Percentiles rank a stretch among this genome's conserved stretches.
Evolutionary conservation across 805 yeast species (phyloP).

Genomic region (Huiozyma sinensis): DNA sequence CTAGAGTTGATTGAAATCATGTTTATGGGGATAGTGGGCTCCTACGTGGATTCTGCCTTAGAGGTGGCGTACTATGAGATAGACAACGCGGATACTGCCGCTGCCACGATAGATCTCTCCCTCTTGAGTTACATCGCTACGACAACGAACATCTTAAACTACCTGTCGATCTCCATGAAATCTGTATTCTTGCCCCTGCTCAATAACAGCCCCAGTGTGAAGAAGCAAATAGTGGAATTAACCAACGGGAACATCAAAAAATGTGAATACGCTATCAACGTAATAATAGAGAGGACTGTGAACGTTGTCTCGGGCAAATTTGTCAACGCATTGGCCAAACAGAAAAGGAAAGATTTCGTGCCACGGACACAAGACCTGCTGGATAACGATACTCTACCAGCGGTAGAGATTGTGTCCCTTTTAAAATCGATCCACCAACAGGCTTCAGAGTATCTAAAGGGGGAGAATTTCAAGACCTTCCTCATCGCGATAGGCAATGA

Average conservation of each 20-base stretch:
- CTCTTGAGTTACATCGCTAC: conserved; percentile 41
- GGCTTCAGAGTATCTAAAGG: conserved; percentile 30
- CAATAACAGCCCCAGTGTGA: conserved; percentile 43
- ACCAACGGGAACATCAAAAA: conserved; percentile 51
- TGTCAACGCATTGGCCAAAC: conserved; percentile 43
- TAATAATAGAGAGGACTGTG: conserved; percentile 49
- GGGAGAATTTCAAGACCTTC: conserved; percentile 41
- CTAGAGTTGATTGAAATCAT: conserved; percentile 58
- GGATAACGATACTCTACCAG: conserved; percentile 61
- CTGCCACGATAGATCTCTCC: conserved; percentile 32
- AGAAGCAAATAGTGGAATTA: conserved; percentile 47
- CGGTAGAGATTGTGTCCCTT: conserved; percentile 50
- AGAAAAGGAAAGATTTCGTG: conserved; percentile 63
- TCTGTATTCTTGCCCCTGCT: conserved; percentile 70
- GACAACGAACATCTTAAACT: conserved; percentile 48
- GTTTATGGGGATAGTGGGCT: conserved; percentile 57
- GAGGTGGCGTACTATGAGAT: conserved; percentile 53
- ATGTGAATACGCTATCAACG: conserved; percentile 56
- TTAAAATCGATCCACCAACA: conserved; percentile 28
- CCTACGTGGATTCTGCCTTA: conserved; percentile 63
- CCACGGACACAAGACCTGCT: conserved; percentile 33
- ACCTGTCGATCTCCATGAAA: conserved; percentile 63
- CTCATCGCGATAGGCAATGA: conserved; percentile 47
- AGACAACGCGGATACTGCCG: conserved; percentile 27
- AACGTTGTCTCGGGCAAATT: conserved; percentile 44